A percentile compares a stretch with the other conserved stretches of the same genome.
Evolutionary conservation across 352 stramenopile genomes (phyloP).

Genomic region (Globisporangium echinulatum): DNA sequence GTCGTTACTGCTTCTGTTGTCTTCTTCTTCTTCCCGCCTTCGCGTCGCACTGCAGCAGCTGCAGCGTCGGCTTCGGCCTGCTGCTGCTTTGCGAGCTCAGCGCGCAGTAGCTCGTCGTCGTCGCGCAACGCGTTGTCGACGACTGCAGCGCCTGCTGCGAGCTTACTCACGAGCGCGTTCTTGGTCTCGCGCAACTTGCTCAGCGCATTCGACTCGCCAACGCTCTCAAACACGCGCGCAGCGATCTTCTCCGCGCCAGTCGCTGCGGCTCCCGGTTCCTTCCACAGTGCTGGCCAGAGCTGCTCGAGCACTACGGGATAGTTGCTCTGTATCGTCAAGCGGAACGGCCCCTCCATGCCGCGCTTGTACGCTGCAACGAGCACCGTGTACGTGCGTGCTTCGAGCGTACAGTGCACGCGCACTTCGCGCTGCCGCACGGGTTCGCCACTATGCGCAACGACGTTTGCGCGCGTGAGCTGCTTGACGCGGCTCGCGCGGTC

Average conservation of each 20-base stretch:
- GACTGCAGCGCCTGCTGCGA: slow-evolving; percentile 54
- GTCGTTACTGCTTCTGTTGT: slow-evolving; percentile 9
- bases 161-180: slow-evolving; percentile 57
- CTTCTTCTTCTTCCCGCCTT: slow-evolving; percentile 22
- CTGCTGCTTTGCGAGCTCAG: slow-evolving; percentile 52
- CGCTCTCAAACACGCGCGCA: slow-evolving; percentile 51
- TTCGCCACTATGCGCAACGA: slow-evolving; percentile 77
- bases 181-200: slow-evolving; percentile 63
- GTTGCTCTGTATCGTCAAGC: slow-evolving; percentile 79
- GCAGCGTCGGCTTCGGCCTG: slow-evolving; percentile 20
- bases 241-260: slow-evolving; percentile 59
- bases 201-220: slow-evolving; percentile 50
- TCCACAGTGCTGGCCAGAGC: slow-evolving; percentile 81
- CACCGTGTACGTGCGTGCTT: slow-evolving; percentile 83
- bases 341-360: slow-evolving; percentile 89
- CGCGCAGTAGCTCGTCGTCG: slow-evolving; percentile 49
- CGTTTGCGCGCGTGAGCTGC: slow-evolving; percentile 49
- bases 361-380: slow-evolving; percentile 84
- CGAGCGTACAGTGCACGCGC: slow-evolving; percentile 62
- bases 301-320: slow-evolving; percentile 70
- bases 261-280: slow-evolving; percentile 24
- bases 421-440: slow-evolving; percentile 70
- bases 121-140: slow-evolving; percentile 67
- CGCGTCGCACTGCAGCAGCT: slow-evolving; percentile 6
- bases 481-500: slow-evolving; percentile 63